Base-by-base conservation (phyloP, 1,139 yeast genomes). In the Pichia sp. region DNA sequence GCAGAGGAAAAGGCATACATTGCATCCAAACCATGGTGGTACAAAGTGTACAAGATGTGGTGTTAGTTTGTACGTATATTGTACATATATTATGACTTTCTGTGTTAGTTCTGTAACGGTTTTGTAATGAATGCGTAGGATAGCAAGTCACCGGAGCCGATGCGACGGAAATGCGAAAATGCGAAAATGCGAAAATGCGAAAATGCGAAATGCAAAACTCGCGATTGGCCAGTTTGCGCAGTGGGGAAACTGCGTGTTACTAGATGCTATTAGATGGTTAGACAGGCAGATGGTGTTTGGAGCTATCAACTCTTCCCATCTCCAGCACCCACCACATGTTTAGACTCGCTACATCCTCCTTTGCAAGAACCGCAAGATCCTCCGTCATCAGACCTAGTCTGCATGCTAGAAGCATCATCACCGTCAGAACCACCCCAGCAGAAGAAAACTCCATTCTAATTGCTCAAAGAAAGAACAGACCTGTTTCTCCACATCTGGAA, bases 401-500 rank as follows among this genome's bases (percentile, higher is more conserved):
- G 16, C 51, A 55, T 29, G 53, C 58, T 48, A 74, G 83, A 69
- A 60, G 65, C 45, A 61, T 80, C 54, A 67, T 83, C 52, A 79
- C 90, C 30, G 80, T 84, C 60, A 71, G 76, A 63, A 78, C 90
- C 45, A 73, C 88, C 44, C 76, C 77, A 49, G 79, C 74, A 29
- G 80, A 81, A 63, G 95, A 87, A 64, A 79, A 84, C 60, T 80
- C 78, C 46, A 77, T 90, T 56, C 79, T 93, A 59, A 77, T 82
- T 55, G 81, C 84, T 52, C 99, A 93, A 74, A 83, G 99, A 71
- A 78, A 77, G 62, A 80, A 82, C 73, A 84, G 99, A 73, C 99
- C 99, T 46, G 73, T 79, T 39, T 90, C 97, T 44, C 99, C 99
- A 54, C 96, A 93, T 70, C 77, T 93, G 68, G 73, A 83, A 56